Base-by-base conservation (phyloP, 345 rosid species). In the Salix arbutifolia region DNA sequence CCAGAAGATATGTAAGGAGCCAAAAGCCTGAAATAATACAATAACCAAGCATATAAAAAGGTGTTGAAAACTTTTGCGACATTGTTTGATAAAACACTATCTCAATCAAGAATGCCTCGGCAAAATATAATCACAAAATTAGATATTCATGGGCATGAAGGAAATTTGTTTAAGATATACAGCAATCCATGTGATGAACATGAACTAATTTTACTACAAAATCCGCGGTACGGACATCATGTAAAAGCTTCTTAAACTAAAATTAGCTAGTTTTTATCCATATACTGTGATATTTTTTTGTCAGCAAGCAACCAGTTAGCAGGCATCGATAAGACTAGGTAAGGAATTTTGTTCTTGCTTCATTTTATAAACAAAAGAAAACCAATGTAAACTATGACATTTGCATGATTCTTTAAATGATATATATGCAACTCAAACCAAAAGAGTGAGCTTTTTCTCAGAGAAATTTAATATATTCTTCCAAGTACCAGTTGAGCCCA, bases 1-100 rank as follows among this genome's bases (percentile, higher is more conserved):
- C 95, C 96, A 17, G 78, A 79, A n/a, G 98, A 90, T 86, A 93
- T 93, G 74, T 82, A 86, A 18, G 96, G 93, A 83, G 97, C 94
- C 87, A 95, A 73, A 42, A 93, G 70, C 85, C 96, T 95, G 74
- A 73, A 80, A 75, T 78, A 68, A 71, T 65, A 80, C 23, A 35
- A 25, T 30, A 65, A 38, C 11, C 58, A 42, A 77, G 14, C 46
- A 35, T 42, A 18, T 42, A 18, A 26, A 67, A 77, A 77, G 48
- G 53, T 21, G 56, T 8, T 8, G 11, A 67, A 26, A 26, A 71
- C 33, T 62, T 2, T 53, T 60, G 9, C 8, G 14, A 72, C 56
- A 56, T 74, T 30, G 18, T 65, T 42, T n/a, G 42, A 28, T 40
- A 19, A 2, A 65, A 50, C 31, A 33, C 14, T 48, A 61, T 48